A percentile compares a stretch with the other conserved stretches of the same genome.
Evolutionary conservation across 2,329 filamentous ascomycete species (phyloP).

Genomic region (Botrytis aclada): DNA sequence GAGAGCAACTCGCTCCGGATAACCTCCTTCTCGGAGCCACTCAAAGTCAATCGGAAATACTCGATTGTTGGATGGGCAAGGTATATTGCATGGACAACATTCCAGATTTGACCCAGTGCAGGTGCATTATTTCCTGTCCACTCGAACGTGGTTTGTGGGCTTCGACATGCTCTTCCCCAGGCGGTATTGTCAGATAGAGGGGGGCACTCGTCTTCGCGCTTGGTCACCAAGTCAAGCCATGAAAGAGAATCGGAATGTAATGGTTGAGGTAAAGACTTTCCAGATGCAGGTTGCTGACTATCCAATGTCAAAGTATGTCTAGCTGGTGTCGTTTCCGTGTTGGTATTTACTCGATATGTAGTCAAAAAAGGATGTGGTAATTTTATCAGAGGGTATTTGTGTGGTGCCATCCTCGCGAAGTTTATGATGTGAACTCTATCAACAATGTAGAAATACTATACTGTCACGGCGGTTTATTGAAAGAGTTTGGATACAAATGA

Average conservation of each 20-base stretch:
- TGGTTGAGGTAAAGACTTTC: slow-evolving; percentile 25
- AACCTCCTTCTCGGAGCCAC: slow-evolving; percentile 33
- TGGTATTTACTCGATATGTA: slow-evolving; percentile 26
- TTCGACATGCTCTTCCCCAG: slow-evolving; percentile 39
- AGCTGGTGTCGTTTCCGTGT: slow-evolving; percentile 19
- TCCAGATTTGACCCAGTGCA: slow-evolving; percentile 41
- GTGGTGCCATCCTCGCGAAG: slow-evolving; percentile 11
- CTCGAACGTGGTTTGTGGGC: slow-evolving; percentile 36
- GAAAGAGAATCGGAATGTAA: slow-evolving; percentile 36
- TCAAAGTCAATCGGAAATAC: slow-evolving; percentile 38
- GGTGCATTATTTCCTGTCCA: slow-evolving; percentile 38
- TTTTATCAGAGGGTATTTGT: slow-evolving; percentile 26
- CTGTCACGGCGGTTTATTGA: background rate
- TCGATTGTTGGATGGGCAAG: slow-evolving; percentile 37
- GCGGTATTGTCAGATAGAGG: slow-evolving; percentile 40
- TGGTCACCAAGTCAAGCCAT: slow-evolving; percentile 33
- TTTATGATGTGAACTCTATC: background rate
- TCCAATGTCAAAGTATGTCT: slow-evolving; percentile 22
- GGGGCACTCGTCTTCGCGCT: slow-evolving; percentile 24
- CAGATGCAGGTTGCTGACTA: slow-evolving; percentile 18
- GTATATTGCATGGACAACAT: slow-evolving; percentile 41
- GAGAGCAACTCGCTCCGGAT: slow-evolving; percentile 36
- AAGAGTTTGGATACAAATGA: background rate
- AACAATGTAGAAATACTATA: background rate
- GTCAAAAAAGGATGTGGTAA: slow-evolving; percentile 28